A percentile compares a stretch with the other conserved stretches of the same genome.
Evolutionary conservation across 2,329 filamentous ascomycete species (phyloP).

Genomic region (Calycina herbarum): DNA sequence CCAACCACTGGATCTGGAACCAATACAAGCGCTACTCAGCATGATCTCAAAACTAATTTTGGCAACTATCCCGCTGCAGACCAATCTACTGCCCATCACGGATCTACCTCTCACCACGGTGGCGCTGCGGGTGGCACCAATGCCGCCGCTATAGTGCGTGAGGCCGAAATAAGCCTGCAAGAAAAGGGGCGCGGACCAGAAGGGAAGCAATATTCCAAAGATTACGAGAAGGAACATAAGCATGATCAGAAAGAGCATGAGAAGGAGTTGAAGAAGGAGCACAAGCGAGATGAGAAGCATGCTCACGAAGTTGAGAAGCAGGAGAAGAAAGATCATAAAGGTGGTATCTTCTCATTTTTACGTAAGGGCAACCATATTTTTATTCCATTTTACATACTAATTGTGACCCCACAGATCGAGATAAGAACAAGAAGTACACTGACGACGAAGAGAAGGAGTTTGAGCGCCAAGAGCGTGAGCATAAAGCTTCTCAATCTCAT

Average conservation of each 20-base stretch:
- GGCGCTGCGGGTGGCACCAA: not conserved
- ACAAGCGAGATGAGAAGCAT: conserved; percentile 23
- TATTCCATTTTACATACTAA: conserved; percentile 5
- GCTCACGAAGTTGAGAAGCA: conserved; percentile 18
- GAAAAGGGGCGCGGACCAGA: not conserved
- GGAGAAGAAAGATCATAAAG: conserved; percentile 19
- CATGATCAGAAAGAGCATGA: not conserved
- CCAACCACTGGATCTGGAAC: not conserved
- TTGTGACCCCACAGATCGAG: conserved; percentile 23
- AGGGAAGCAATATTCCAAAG: not conserved
- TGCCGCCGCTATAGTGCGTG: not conserved
- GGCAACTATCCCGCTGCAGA: not conserved
- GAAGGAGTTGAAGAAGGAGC: conserved; percentile 5
- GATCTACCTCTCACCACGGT: not conserved
- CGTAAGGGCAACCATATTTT: conserved; percentile 22
- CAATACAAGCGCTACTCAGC: not conserved
- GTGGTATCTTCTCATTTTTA: conserved; percentile 28
- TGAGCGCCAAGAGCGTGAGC: conserved; percentile 30
- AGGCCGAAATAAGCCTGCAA: not conserved
- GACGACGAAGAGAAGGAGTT: conserved; percentile 32
- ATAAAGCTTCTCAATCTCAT: conserved; percentile 24
- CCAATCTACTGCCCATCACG: not conserved
- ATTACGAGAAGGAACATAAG: not conserved
- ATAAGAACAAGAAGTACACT: conserved; percentile 33
- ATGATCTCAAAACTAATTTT: not conserved